Evolutionary conservation across 2,329 filamentous ascomycete species (phyloP).

Genomic region (Bipolaris bicolor): DNA sequence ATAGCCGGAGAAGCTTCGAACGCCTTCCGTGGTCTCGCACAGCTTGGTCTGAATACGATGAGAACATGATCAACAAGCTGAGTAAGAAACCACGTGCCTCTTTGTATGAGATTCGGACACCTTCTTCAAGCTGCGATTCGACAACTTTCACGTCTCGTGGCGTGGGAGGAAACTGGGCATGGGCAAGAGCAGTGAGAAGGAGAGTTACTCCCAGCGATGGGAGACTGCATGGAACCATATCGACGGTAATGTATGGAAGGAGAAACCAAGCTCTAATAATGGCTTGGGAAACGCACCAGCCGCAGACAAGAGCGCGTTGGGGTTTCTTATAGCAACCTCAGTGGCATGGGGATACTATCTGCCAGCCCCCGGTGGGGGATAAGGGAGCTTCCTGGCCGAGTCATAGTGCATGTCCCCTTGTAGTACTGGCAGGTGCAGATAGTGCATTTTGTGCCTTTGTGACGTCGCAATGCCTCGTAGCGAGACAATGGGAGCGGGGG

Average conservation of each 20-base stretch:
- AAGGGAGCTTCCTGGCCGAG: conserved; percentile 35
- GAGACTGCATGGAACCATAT: conserved; percentile 17
- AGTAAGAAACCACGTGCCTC: conserved; percentile 36
- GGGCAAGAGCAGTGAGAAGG: conserved; percentile 18
- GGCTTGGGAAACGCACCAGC: not conserved
- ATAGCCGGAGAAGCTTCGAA: conserved; percentile 65
- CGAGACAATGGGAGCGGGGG: conserved; percentile 22
- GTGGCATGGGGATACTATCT: not conserved
- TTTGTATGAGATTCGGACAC: conserved; percentile 54
- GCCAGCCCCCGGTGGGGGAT: not conserved
- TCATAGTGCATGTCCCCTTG: conserved; percentile 19
- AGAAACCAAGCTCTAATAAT: not conserved
- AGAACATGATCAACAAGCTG: not conserved
- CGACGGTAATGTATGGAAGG: not conserved
- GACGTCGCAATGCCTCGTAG: conserved; percentile 21
- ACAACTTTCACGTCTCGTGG: conserved; percentile 49
- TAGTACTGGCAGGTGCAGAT: conserved; percentile 18
- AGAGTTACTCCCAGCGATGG: conserved; percentile 24
- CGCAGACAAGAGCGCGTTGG: not conserved
- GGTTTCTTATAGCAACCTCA: not conserved
- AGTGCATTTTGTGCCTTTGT: conserved; percentile 15
- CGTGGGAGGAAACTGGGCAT: conserved; percentile 50
- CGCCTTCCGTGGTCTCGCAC: conserved; percentile 63
- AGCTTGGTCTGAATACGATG: conserved; percentile 47
- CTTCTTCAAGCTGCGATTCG: conserved; percentile 49